Evolutionary conservation across 441 rosid species (phyloP).

Genomic region (Eutrema salsugineum): DNA sequence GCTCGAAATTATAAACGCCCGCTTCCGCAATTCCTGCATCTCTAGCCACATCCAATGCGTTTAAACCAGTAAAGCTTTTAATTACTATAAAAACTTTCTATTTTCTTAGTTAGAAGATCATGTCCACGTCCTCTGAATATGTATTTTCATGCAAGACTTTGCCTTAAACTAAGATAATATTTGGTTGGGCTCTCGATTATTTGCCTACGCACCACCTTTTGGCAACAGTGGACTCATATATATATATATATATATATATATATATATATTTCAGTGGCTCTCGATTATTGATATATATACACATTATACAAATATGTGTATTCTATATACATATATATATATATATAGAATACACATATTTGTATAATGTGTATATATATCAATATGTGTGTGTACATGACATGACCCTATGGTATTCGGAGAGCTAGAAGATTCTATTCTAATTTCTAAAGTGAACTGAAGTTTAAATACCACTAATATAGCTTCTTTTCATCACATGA

Average conservation of each 20-base stretch:
- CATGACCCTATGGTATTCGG: conserved; percentile 11
- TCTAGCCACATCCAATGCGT: too few species aligned
- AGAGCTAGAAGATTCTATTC: conserved; percentile 35
- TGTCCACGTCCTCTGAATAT: not conserved
- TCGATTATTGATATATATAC: too few species aligned
- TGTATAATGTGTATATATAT: not conserved
- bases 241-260: too few species aligned
- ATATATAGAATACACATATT: too few species aligned
- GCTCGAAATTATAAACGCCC: too few species aligned
- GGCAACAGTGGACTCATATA: not conserved
- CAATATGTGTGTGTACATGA: not conserved
- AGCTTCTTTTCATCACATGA: conserved; percentile 22
- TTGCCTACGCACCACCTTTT: not conserved
- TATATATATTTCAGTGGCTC: too few species aligned
- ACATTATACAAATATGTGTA: not conserved
- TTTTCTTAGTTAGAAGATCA: too few species aligned
- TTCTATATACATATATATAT: too few species aligned
- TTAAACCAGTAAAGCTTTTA: too few species aligned
- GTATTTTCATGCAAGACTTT: not conserved
- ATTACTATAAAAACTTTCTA: too few species aligned
- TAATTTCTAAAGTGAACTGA: conserved; percentile 21
- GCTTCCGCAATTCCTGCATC: too few species aligned
- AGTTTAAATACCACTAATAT: conserved; percentile 21
- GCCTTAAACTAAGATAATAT: not conserved
- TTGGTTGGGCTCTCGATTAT: not conserved